phyloP scores from a whole-genome alignment of 2,329 filamentous ascomycete species.

The Cercospora berteroae region DNA sequence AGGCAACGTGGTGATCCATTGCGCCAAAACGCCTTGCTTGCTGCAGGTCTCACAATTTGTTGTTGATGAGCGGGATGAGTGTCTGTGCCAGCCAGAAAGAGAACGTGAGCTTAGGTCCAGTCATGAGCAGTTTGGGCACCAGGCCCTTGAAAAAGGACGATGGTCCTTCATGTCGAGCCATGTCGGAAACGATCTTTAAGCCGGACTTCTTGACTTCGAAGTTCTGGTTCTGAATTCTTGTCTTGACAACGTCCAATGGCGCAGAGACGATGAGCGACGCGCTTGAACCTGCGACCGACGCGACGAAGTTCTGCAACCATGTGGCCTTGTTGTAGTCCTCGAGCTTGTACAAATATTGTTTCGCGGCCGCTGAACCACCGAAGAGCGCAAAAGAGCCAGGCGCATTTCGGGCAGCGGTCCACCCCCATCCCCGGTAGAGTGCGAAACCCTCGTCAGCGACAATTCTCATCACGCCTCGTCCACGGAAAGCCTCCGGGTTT shows the following conservation, averaged over 20 bases:
- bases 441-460: constrained; percentile 92
- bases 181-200: constrained; percentile 85
- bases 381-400: constrained; percentile 98
- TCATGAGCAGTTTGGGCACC: constrained; percentile 97
- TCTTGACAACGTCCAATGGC: constrained; percentile 96
- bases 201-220: constrained; percentile 97
- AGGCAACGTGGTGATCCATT: constrained; percentile 8
- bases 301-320: constrained; percentile 96
- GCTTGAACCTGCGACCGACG: constrained; percentile 90
- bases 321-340: constrained; percentile 91
- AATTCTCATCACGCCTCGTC: constrained; percentile 85
- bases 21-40: constrained; percentile 15
- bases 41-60: constrained; percentile 52
- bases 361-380: constrained; percentile 93
- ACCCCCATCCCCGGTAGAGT: constrained; percentile 92
- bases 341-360: constrained; percentile 90
- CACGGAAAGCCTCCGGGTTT: constrained; percentile 96
- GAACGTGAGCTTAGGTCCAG: constrained; percentile 96
- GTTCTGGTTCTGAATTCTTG: constrained; percentile 95
- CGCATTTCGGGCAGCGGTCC: constrained; percentile 95
- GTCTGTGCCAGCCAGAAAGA: constrained; percentile 99
- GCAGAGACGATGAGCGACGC: constrained; percentile 96
- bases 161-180: constrained; percentile 86
- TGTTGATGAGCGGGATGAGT: constrained; percentile 87
- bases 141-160: constrained; percentile 96